A percentile compares a stretch with the other conserved stretches of the same genome.
Evolutionary conservation across 257 asterid genomes (phyloP).

Genomic region (Rubia yunnanensis): DNA sequence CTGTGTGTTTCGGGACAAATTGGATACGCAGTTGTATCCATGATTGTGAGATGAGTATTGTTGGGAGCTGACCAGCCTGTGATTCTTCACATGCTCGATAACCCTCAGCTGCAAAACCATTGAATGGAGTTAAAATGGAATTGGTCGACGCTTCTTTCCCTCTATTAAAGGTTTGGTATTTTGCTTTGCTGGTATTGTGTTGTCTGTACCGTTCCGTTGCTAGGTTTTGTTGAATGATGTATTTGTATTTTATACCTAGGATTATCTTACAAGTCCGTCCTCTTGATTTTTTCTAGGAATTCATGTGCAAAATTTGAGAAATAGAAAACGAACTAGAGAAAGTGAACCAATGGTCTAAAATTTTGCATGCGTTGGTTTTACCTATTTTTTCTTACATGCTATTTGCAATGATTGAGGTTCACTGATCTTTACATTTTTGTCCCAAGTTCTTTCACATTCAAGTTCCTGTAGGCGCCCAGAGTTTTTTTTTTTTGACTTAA

Average conservation of each 20-base stretch:
- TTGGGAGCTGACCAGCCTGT: constrained; percentile 90
- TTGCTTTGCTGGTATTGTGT: background rate
- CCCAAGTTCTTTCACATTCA: too few relatives aligned
- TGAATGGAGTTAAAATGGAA: constrained; percentile 91
- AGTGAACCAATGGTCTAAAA: too few relatives aligned
- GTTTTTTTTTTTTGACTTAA: too few relatives aligned
- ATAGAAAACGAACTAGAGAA: too few relatives aligned
- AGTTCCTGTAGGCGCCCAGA: too few relatives aligned
- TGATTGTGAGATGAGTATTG: constrained; percentile 92
- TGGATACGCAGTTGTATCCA: constrained; percentile 89
- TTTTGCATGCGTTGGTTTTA: too few relatives aligned
- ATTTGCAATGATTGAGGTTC: too few relatives aligned
- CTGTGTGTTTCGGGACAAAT: constrained; percentile 62
- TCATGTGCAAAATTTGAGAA: too few relatives aligned
- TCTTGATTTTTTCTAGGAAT: too few relatives aligned
- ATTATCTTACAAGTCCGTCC: too few relatives aligned
- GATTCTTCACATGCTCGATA: constrained; percentile 91
- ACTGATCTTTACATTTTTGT: too few relatives aligned
- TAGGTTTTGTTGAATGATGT: background rate
- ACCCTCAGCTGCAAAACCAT: constrained; percentile 79
- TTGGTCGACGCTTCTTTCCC: constrained; percentile 90
- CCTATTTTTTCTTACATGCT: too few relatives aligned
- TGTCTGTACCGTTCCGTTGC: background rate
- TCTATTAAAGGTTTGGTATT: constrained; percentile 62
- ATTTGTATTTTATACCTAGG: constrained; percentile 28